Evolutionary conservation across 75 land plant genomes (phyloP).

Genomic region (Azolla pinnata): DNA sequence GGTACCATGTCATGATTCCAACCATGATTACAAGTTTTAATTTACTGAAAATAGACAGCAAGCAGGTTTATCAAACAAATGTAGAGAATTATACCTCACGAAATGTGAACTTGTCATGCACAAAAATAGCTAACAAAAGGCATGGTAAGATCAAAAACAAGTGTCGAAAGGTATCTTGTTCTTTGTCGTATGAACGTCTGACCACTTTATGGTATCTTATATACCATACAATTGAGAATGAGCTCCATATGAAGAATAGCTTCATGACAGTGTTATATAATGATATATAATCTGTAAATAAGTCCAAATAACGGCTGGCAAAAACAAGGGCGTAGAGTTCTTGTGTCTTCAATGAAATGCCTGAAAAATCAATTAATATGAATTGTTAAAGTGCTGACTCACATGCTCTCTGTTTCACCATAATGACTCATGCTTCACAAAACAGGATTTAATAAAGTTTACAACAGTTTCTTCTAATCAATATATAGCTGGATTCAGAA

Average conservation of each 20-base stretch:
- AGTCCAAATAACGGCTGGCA: slow-evolving; percentile 64
- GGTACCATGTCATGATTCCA: no score
- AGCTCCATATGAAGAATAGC: slow-evolving; percentile 64
- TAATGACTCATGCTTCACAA: no score
- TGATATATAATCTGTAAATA: slow-evolving; percentile 67
- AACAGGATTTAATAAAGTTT: no score
- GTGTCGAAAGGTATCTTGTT: slow-evolving; percentile 77
- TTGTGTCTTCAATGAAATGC: slow-evolving; percentile 89
- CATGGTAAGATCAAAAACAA: slow-evolving; percentile 46
- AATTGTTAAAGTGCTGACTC: no score
- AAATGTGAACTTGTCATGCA: slow-evolving; percentile 65
- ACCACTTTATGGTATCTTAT: slow-evolving; percentile 59
- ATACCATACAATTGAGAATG: slow-evolving; percentile 84
- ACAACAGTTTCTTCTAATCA: no score
- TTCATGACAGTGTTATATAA: slow-evolving; percentile 79
- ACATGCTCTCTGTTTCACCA: no score
- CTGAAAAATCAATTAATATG: no score
- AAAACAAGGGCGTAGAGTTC: slow-evolving; percentile 83
- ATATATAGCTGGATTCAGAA: no score
- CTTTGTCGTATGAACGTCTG: slow-evolving; percentile 52
- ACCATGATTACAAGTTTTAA: no score
- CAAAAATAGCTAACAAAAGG: slow-evolving; percentile 50
- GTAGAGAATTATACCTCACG: slow-evolving; percentile 63
- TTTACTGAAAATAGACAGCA: no score
- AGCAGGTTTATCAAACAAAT: no score